Evolutionary conservation across 306 rosid species (phyloP).

Genomic region (Pueraria montana): DNA sequence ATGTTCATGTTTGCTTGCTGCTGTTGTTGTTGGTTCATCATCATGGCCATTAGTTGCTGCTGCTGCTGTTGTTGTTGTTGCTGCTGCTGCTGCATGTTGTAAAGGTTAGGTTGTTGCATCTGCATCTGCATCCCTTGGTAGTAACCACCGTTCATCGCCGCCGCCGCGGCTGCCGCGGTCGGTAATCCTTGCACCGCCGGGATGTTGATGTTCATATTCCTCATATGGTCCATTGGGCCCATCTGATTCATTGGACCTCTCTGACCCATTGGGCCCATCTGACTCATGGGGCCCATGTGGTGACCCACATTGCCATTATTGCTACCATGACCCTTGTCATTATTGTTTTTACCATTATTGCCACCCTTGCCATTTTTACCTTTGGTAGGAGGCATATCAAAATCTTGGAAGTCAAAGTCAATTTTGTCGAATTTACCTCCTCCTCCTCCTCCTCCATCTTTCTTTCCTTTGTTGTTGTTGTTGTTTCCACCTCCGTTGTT

Average conservation of each 20-base stretch:
- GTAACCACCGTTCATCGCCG: constrained; percentile 66
- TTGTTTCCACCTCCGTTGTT: constrained; percentile 52
- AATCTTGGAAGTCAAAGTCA: constrained; percentile 61
- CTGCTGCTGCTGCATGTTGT: constrained; percentile 55
- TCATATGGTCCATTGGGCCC: constrained; percentile 64
- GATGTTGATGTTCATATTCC: constrained; percentile 56
- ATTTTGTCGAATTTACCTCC: constrained; percentile 51
- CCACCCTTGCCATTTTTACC: constrained; percentile 65
- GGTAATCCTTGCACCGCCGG: constrained; percentile 92
- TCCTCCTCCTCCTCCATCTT: constrained; percentile 44
- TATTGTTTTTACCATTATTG: constrained; percentile 27
- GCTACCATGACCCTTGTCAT: constrained; percentile 47
- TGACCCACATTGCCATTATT: constrained; percentile 47
- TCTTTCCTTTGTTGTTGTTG: constrained; percentile 57
- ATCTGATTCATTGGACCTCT: constrained; percentile 54
- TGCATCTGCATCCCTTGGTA: constrained; percentile 78
- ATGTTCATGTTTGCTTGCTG: constrained; percentile 67
- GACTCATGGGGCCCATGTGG: constrained; percentile 59
- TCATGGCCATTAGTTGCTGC: constrained; percentile 77
- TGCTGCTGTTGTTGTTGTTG: constrained; percentile 55
- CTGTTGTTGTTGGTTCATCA: constrained; percentile 81
- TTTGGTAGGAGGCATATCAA: constrained; percentile 53
- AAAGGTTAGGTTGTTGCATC: constrained; percentile 57
- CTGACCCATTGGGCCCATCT: constrained; percentile 47
- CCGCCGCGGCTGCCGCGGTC: constrained; percentile 56